A percentile compares a stretch with the other conserved stretches of the same genome.
These are phyloP conservation scores for Carallia brachiata DNA, from an alignment of 345 rosid genomes.

Conservation along the genomic window DNA sequence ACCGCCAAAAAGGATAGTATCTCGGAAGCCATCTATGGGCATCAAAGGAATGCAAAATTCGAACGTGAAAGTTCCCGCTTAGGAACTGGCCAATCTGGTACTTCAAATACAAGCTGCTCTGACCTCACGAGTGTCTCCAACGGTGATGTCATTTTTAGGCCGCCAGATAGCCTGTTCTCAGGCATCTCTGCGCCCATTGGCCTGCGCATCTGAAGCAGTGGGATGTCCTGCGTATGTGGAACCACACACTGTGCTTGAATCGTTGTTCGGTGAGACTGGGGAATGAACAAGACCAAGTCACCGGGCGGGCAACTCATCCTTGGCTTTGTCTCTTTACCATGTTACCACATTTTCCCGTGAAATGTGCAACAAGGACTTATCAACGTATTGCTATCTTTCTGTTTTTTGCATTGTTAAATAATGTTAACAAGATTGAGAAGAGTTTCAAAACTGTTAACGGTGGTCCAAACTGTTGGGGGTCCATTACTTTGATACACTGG, in stretches of 20 bases:
- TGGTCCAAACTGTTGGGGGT: not conserved
- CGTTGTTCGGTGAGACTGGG: slow-evolving; percentile 30
- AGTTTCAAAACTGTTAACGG: not conserved
- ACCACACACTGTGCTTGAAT: slow-evolving; percentile 21
- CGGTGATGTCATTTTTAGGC: slow-evolving; percentile 11
- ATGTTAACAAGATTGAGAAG: not conserved
- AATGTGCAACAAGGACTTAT: slow-evolving; percentile 1
- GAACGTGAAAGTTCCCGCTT: slow-evolving; percentile 11
- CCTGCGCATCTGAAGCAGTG: slow-evolving; percentile 17
- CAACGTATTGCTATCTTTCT: not conserved
- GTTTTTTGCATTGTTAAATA: not conserved
- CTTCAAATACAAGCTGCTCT: slow-evolving; percentile 21
- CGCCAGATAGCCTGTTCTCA: slow-evolving; percentile 16
- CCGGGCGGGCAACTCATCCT: slow-evolving; percentile 61
- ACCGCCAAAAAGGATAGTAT: not conserved
- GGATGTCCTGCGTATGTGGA: slow-evolving; percentile 15
- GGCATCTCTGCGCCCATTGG: slow-evolving; percentile 17
- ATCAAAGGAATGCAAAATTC: not conserved
- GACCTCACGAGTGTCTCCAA: slow-evolving; percentile 21
- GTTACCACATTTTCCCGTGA: not conserved
- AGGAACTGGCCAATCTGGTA: slow-evolving; percentile 11
- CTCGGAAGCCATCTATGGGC: slow-evolving; percentile 5
- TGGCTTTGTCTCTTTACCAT: slow-evolving; percentile 40
- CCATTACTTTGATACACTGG: not conserved
- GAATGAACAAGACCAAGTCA: not conserved